Evolutionary conservation across 2,329 filamentous ascomycete species (phyloP), one percentile per base, ranked within the genome.

Genomic region (Ambrosiella cleistominuta): DNA sequence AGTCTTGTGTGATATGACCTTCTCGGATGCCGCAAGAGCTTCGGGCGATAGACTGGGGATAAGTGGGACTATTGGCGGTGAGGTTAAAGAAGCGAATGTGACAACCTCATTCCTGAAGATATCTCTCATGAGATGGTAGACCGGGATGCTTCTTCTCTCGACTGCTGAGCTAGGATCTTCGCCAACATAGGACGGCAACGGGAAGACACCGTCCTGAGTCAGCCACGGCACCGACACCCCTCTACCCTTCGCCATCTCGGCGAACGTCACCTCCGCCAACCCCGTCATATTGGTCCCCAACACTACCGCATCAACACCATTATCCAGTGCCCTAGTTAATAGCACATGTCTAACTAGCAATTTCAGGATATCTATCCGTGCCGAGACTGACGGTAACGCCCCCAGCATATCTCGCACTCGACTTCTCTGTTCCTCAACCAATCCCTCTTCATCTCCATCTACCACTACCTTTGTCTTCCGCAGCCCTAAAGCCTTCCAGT

Each of bases 201-300:
- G 67, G 40, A 71, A 68, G 52, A 74, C 70, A 4, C 88, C 89
- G 67, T 97, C 93, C 55, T 82, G 81, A 13, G 90, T 79, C 64
- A 86, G 80, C 82, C 85, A 91, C 0, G 90, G 87, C 17, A 97
- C 71, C 3, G 85, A 81, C 63, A 85, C 89, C 0, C 91, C 93
- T 54, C 91, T 79, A 1, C 93, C 93, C 70, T 95, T 96, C 27
- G 91, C 89, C 1, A 91, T 89, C 70, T 93, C 88, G 6, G 88
- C 77, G 12, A 98, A 79, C 0, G 88, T 87, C 65, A 88, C 82
- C 63, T 91, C 88, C 3, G 93, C 91, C 37, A 98, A 80, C 13
- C 83, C 80, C 4, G 89, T 96, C 17, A 93, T 95, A 63, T 82
- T 94, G 70, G 91, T 83, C 19, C 87, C 90, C 69, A 93, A 84